These are phyloP conservation scores for Cicer judaicum DNA, from an alignment of 306 rosid species.

Conservation along the genomic window DNA sequence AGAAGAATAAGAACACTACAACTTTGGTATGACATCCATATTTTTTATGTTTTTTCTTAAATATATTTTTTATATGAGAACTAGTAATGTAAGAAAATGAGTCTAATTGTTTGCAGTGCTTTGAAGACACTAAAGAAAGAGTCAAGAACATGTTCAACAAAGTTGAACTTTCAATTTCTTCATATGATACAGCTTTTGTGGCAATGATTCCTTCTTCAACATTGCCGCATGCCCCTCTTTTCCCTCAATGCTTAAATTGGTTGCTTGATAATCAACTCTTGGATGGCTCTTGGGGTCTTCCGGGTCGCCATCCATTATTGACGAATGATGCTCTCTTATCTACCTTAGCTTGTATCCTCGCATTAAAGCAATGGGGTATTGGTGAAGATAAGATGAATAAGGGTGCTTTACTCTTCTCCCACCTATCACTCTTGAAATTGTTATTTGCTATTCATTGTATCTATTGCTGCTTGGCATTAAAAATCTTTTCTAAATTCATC, in stretches of 20 bases:
- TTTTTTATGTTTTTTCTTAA: neutral
- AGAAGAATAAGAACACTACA: slow-evolving; percentile 30
- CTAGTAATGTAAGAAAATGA: neutral
- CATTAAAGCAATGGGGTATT: slow-evolving; percentile 71
- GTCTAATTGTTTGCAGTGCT: slow-evolving; percentile 50
- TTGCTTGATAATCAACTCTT: slow-evolving; percentile 68
- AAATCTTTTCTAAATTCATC: no score
- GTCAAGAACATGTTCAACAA: slow-evolving; percentile 66
- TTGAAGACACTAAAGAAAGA: slow-evolving; percentile 63
- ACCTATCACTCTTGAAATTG: neutral
- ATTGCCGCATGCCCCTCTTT: slow-evolving; percentile 60
- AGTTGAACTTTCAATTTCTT: slow-evolving; percentile 77
- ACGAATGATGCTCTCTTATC: slow-evolving; percentile 75
- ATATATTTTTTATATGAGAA: neutral
- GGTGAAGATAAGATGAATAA: slow-evolving; percentile 67
- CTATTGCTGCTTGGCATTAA: no score
- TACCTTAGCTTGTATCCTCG: slow-evolving; percentile 71
- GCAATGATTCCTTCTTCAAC: slow-evolving; percentile 80
- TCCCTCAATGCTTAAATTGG: slow-evolving; percentile 82
- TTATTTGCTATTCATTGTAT: no score
- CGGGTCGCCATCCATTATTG: slow-evolving; percentile 52
- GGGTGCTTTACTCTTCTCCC: slow-evolving; percentile 50
- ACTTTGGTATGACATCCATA: slow-evolving; percentile 42
- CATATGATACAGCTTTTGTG: slow-evolving; percentile 94
- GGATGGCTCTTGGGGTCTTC: slow-evolving; percentile 89